Evolutionary conservation across 768 basidiomycete species (phyloP).

Genomic region (Termitomyces sp.): DNA sequence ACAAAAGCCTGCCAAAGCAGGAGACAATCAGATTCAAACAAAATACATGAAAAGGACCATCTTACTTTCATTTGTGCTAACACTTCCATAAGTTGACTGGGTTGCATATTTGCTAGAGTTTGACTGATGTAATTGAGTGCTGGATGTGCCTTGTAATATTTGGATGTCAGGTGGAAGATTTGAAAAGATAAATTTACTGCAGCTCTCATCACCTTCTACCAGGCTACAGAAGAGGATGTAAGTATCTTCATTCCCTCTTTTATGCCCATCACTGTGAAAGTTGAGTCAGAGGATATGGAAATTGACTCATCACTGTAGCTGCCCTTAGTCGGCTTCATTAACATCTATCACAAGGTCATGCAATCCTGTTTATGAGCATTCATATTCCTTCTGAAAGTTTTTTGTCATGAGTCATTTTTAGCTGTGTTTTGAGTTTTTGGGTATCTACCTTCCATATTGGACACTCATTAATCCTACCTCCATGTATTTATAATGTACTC

Average conservation of each 20-base stretch:
- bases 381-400: background rate
- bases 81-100: slow-evolving; percentile 85
- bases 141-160: slow-evolving; percentile 61
- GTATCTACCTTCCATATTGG: background rate
- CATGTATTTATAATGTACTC: background rate
- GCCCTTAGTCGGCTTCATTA: no score
- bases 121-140: slow-evolving; percentile 81
- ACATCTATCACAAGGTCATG: background rate
- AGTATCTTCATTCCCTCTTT: background rate
- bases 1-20: slow-evolving; percentile 69
- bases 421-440: background rate
- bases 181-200: slow-evolving; percentile 53
- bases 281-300: slow-evolving; percentile 9
- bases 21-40: slow-evolving; percentile 1
- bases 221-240: background rate
- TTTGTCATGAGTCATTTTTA: background rate
- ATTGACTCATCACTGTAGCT: slow-evolving; percentile 3
- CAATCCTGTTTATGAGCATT: background rate
- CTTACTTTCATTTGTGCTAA: slow-evolving; percentile 97
- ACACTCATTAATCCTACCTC: background rate
- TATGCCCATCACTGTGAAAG: slow-evolving; percentile 5
- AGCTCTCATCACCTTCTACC: slow-evolving; percentile 28
- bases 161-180: slow-evolving; percentile 73
- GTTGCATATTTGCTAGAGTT: slow-evolving; percentile 78
- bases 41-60: slow-evolving; percentile 11